Evolutionary conservation across 2,329 filamentous ascomycete species (phyloP).

Genomic region (Neonectria magnoliae): DNA sequence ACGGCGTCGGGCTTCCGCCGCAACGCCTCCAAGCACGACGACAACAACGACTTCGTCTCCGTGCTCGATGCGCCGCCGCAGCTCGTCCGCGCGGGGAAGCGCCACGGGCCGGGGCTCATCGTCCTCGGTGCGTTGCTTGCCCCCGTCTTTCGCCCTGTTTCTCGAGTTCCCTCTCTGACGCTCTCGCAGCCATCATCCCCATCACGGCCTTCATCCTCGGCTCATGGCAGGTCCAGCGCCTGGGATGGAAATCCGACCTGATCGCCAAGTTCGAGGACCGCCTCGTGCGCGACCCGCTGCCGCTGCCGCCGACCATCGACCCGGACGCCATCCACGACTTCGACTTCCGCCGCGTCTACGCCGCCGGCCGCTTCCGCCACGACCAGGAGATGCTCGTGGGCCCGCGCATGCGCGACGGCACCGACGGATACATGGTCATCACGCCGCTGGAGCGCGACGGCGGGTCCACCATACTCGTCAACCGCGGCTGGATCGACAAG

Average conservation of each 20-base stretch:
- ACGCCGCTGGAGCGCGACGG: conserved; percentile 84
- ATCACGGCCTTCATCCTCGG: conserved; percentile 90
- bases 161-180: background rate
- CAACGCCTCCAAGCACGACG: conserved; percentile 57
- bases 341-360: conserved; percentile 86
- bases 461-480: conserved; percentile 81
- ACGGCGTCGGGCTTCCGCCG: conserved; percentile 34
- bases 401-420: conserved; percentile 86
- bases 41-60: conserved; percentile 80
- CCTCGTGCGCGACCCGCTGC: conserved; percentile 84
- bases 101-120: conserved; percentile 82
- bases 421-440: conserved; percentile 90
- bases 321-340: conserved; percentile 85
- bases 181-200: conserved; percentile 78
- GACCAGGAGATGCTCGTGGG: conserved; percentile 97
- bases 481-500: conserved; percentile 91
- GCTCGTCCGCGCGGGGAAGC: conserved; percentile 77
- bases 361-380: conserved; percentile 79
- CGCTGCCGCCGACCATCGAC: conserved; percentile 85
- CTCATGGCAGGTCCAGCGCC: conserved; percentile 93
- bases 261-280: conserved; percentile 94
- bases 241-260: conserved; percentile 93
- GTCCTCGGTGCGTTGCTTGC: conserved; percentile 68
- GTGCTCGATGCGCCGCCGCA: conserved; percentile 87
- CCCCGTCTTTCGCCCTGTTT: conserved; percentile 1